Evolutionary conservation across 441 rosid genomes (phyloP).

Genomic region (Dalechampia spathulata): DNA sequence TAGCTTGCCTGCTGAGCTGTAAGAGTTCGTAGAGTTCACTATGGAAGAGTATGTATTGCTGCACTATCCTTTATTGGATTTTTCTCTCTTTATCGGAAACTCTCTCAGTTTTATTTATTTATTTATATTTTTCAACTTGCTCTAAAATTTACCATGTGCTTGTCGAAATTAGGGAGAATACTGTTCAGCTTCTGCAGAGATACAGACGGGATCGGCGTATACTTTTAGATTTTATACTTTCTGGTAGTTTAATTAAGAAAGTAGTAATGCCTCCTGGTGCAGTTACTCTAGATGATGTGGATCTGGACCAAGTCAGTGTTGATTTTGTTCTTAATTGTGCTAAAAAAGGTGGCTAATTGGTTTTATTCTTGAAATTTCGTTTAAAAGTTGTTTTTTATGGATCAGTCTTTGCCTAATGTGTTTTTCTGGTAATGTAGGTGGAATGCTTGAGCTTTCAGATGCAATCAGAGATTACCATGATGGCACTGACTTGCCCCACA

Average conservation of each 20-base stretch:
- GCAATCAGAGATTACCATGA: conserved; percentile 96
- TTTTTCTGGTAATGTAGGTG: conserved; percentile 36
- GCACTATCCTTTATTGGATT: too few relatives aligned
- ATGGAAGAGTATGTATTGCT: conserved; percentile 56
- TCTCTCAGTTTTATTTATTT: too few relatives aligned
- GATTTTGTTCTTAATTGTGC: conserved; percentile 87
- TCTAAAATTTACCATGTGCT: neutral
- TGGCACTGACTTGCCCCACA: conserved; percentile 66
- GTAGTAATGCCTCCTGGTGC: conserved; percentile 99
- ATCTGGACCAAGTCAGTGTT: conserved; percentile 97
- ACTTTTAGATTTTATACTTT: conserved; percentile 75
- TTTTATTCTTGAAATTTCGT: conserved; percentile 8
- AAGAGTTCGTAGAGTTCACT: conserved; percentile 4
- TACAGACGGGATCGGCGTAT: conserved; percentile 79
- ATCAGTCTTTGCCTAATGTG: conserved; percentile 7
- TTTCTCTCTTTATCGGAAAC: neutral
- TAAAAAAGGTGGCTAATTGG: conserved; percentile 55
- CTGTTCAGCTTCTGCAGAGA: conserved; percentile 67
- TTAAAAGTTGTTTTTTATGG: conserved; percentile 3
- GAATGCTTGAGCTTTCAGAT: conserved; percentile 84
- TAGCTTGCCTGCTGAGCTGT: conserved; percentile 8
- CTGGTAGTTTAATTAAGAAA: conserved; percentile 85
- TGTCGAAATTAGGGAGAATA: conserved; percentile 51
- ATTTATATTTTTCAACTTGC: neutral
- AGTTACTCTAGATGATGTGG: conserved; percentile 89